Conservation (phyloP, 1,284 basidiomycete genomes). For the Marasmius tenuissimus region DNA sequence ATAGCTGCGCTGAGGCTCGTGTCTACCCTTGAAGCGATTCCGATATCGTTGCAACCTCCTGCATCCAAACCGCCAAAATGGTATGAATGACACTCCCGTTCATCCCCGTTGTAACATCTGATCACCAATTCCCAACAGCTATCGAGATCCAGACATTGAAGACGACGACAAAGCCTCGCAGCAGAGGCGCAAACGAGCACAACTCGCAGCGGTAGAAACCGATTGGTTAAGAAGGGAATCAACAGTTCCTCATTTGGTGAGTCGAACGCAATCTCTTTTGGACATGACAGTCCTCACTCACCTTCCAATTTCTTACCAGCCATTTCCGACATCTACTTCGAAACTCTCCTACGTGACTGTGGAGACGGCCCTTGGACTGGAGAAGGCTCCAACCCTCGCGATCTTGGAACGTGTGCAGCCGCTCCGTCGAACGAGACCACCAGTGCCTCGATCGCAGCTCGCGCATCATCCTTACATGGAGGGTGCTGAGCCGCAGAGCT, state of each 20-base stretch:
- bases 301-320: background rate
- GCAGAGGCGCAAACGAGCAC: background rate
- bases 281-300: background rate
- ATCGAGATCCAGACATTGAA: slow-evolving; percentile 3
- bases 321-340: background rate
- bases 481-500: background rate
- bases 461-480: background rate
- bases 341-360: background rate
- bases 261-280: background rate
- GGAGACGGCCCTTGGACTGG: background rate
- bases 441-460: background rate
- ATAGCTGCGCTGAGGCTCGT: background rate
- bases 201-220: background rate
- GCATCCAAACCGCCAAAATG: background rate
- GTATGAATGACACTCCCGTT: background rate
- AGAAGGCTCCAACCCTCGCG: background rate
- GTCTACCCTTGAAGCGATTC: background rate
- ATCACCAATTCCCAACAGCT: background rate
- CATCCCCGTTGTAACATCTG: no score
- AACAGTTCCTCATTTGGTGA: background rate
- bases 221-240: background rate
- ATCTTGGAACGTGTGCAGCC: background rate
- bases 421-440: background rate
- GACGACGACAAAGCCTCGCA: background rate
- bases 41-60: background rate